phyloP scores from a whole-genome alignment of 805 yeast genomes.

The Clavispora phyllophila region DNA sequence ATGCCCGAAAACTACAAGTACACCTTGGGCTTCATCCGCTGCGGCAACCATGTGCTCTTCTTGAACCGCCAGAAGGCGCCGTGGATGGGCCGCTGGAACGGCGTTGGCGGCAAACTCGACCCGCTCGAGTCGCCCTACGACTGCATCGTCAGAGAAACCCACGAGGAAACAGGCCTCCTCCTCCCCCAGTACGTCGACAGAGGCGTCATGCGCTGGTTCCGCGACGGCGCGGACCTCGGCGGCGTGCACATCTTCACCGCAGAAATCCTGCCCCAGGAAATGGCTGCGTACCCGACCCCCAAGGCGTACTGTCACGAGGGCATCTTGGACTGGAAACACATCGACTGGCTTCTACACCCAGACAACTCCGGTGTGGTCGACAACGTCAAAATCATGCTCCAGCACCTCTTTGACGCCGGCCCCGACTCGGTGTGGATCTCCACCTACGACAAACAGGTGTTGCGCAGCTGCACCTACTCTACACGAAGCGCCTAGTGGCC shows the following conservation, averaged over 20 bases:
- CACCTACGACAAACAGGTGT: constrained; percentile 15
- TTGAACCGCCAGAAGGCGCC: constrained; percentile 39
- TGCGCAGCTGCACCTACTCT: constrained; percentile 11
- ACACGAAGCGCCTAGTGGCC: too few relatives aligned
- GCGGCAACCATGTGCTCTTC: constrained; percentile 28
- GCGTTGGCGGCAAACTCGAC: constrained; percentile 42
- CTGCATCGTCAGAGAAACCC: constrained; percentile 39
- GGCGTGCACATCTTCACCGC: constrained; percentile 41
- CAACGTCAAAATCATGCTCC: constrained; percentile 25
- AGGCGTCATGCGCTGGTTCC: constrained; percentile 34
- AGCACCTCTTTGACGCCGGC: constrained; percentile 21
- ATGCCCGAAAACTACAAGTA: constrained; percentile 13
- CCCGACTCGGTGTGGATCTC: constrained; percentile 22
- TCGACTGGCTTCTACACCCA: constrained; percentile 31
- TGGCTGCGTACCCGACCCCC: constrained; percentile 26
- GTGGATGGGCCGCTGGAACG: constrained; percentile 47
- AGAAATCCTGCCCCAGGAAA: constrained; percentile 19
- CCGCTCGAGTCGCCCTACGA: constrained; percentile 29
- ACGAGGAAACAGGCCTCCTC: constrained; percentile 37
- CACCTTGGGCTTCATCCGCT: constrained; percentile 24
- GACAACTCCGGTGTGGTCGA: constrained; percentile 39
- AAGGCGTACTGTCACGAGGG: constrained; percentile 32
- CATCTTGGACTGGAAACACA: constrained; percentile 37
- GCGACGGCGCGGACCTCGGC: constrained; percentile 22
- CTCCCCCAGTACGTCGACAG: constrained; percentile 24